Base-by-base conservation (phyloP, 2,329 filamentous ascomycete genomes). In the Fusarium sacchari region DNA sequence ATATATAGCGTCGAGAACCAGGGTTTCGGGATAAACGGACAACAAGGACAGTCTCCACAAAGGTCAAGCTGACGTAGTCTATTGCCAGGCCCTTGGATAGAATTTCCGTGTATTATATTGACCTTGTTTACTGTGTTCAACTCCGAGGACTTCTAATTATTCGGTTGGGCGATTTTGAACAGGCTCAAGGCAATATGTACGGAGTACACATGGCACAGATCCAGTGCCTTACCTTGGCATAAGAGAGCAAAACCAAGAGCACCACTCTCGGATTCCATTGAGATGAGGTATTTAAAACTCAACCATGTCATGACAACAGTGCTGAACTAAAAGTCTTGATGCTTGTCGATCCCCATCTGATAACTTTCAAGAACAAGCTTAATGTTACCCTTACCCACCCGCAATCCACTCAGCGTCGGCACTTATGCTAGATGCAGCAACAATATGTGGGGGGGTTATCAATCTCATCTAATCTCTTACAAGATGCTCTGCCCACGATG, bases 381-480 rank as follows among this genome's bases (percentile, higher is more conserved):
- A 63, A 69, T 67, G 24, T n/a, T 52, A 69, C 58, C 28, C 50
- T 67, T 74, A 72, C 44, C 67, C 67, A 74, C 71, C 26, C 17
- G 28, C 49, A 50, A 60, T 43, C 72, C 71, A 74, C 71, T 58
- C 55, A 42, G 20, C 26, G 46, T 57, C 68, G 58, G 63, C 47
- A 68, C 47, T 71, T 40, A 61, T 56, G 24, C 63, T 64, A 20
- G 30, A 56, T 69, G 30, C 26, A 72, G 64, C 28, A 47, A 44
- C n/a, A 20, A 50, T 40, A 22, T 58, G 53, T 57, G 49, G 67
- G 61, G 67, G 34, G 49, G 42, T 75, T 75, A 75, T 75, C 72
- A 75, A 75, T 75, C 72, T 56, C 69, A 75, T 75, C 72, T 75
- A 75, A 75, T 75, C 72, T 73, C 24, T 59, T 66, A 39, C 44